Conservation (phyloP, 176 grass and related monocot genomes). For the Eremochloa ophiuroides region DNA sequence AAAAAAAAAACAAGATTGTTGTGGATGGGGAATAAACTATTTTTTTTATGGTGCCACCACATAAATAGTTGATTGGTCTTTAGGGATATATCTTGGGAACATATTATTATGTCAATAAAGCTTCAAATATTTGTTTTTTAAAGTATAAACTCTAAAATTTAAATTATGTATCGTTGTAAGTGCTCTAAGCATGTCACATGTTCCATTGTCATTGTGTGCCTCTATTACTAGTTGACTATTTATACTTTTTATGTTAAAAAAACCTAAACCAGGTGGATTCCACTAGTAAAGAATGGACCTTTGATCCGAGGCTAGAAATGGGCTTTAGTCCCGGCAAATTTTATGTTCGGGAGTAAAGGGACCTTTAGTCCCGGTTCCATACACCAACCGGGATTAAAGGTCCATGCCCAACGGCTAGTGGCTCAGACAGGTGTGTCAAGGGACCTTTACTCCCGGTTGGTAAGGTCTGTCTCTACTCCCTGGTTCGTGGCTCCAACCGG, state of each 20-base stretch:
- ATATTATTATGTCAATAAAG: not conserved
- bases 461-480: too few species aligned
- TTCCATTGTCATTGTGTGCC: not conserved
- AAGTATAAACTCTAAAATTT: not conserved
- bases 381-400: too few species aligned
- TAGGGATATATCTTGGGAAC: not conserved
- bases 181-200: not conserved
- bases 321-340: too few species aligned
- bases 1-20: not conserved
- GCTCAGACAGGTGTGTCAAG: too few species aligned
- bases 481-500: too few species aligned
- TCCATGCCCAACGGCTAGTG: too few species aligned
- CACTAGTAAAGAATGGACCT: too few species aligned
- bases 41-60: not conserved
- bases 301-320: too few species aligned
- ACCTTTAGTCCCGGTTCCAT: too few species aligned
- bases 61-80: not conserved
- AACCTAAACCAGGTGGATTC: not conserved
- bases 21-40: not conserved
- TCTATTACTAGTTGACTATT: not conserved
- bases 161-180: not conserved
- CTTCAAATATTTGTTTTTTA: not conserved
- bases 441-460: too few species aligned
- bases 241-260: not conserved
- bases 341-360: too few species aligned